A percentile compares a stretch with the other conserved stretches of the same genome.
These are phyloP conservation scores for Globisporangium camurandrum DNA, from an alignment of 352 stramenopile species.

Conservation along the genomic window DNA sequence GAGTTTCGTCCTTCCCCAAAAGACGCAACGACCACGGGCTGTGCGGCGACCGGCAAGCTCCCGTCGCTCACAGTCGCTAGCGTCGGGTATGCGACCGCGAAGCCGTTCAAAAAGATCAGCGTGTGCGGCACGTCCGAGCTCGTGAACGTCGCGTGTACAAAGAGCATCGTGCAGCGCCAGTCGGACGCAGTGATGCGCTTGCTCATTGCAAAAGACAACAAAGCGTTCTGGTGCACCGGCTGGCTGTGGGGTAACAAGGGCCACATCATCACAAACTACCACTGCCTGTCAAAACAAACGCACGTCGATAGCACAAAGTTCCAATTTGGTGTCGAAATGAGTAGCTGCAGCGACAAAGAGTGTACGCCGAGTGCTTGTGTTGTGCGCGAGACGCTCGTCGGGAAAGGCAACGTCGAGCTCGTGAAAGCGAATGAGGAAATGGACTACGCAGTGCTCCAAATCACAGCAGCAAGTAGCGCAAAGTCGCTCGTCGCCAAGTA, in stretches of 20 bases:
- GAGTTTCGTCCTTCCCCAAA: conserved; percentile 17
- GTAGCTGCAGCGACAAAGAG: conserved; percentile 15
- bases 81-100: not conserved
- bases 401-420: conserved; percentile 26
- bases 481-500: conserved; percentile 24
- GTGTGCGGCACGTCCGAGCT: not conserved
- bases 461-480: conserved; percentile 12
- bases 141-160: not conserved
- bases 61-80: conserved; percentile 5
- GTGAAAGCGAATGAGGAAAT: conserved; percentile 22
- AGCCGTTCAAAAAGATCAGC: not conserved
- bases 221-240: not conserved
- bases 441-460: conserved; percentile 57
- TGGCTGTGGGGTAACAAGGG: conserved; percentile 26
- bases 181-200: conserved; percentile 1
- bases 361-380: conserved; percentile 17
- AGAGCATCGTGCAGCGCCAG: too few species aligned
- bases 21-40: not conserved
- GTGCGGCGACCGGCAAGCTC: not conserved
- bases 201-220: not conserved
- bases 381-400: conserved; percentile 11
- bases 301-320: conserved; percentile 45
- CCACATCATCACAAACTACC: conserved; percentile 30
- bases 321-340: conserved; percentile 52
- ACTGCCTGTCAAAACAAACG: conserved; percentile 23